These are phyloP conservation scores for Clonostachys solani DNA, from an alignment of 2,329 filamentous ascomycete genomes.

Conservation along the genomic window DNA sequence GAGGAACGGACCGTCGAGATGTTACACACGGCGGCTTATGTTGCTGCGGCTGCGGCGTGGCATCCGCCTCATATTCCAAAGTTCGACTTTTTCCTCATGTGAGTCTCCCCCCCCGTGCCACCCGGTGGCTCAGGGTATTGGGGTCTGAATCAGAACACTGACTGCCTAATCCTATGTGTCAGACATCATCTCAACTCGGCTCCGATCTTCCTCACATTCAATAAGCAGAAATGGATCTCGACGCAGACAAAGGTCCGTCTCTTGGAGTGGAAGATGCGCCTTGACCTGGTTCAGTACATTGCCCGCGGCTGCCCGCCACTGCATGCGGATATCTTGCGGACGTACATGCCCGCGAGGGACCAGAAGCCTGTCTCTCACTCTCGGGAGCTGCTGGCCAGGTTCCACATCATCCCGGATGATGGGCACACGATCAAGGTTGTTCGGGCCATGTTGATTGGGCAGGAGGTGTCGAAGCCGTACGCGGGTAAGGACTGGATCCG, in stretches of 20 bases:
- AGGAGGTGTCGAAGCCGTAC: constrained; percentile 43
- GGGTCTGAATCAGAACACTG: neutral
- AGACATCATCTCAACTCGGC: constrained; percentile 72
- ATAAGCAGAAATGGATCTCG: constrained; percentile 56
- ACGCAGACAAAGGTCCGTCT: constrained; percentile 60
- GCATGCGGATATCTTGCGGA: constrained; percentile 50
- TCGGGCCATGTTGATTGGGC: constrained; percentile 63
- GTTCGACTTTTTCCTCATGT: constrained; percentile 76
- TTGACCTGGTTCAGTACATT: constrained; percentile 71
- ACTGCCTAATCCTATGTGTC: neutral
- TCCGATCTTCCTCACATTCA: constrained; percentile 71
- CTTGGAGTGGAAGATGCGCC: constrained; percentile 76
- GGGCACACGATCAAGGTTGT: constrained; percentile 77
- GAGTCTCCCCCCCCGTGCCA: constrained; percentile 11
- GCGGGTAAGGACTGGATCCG: constrained; percentile 37
- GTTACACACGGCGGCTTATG: constrained; percentile 57
- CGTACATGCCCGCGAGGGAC: constrained; percentile 49
- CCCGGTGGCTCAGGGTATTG: neutral
- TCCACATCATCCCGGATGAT: constrained; percentile 60
- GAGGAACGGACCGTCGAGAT: constrained; percentile 55
- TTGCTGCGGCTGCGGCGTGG: constrained; percentile 53
- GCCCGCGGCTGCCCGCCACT: constrained; percentile 62
- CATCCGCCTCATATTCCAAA: constrained; percentile 61
- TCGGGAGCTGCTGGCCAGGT: constrained; percentile 40
- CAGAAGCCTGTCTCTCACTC: constrained; percentile 30